Evolutionary conservation across 352 stramenopile species (phyloP), one percentile per base, ranked within the genome.

Genomic region (Pythium plurisporium): DNA sequence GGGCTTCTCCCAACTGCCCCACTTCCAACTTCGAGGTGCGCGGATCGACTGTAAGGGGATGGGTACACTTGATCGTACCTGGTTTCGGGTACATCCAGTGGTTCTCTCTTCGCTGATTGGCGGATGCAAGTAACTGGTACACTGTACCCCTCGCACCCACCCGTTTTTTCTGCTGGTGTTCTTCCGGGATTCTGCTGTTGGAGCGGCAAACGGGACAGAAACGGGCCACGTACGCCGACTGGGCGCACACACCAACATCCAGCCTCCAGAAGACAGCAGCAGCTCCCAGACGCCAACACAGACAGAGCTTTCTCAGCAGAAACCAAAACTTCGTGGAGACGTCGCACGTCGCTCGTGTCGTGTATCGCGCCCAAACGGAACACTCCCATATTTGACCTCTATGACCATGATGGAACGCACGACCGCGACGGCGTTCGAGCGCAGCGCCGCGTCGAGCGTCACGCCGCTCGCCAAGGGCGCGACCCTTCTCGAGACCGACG

Each of bases 141-240:
- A 41, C 3, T 41, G 57, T 59, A 46, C 57, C 48, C 36, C 5
- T 12, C 27, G 36, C 17, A 38, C n/a, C 33, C 41, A 27, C 37
- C 38, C n/a, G 12, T 44, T 52, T 48, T 48, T 65, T 65, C 58
- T 60, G 49, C 42, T 65, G 58, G 58, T 65, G 58, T 65, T 65
- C 58, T 65, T 43, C 36, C 19, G 49, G 9, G 19, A 5, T 60
- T 65, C 58, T 59, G 47, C 41, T 64, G 46, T 55, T 49, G 38
- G 29, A 41, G 47, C 37, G 42, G 27, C 20, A 17, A 26, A 33
- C 20, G 15, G 42, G 23, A 45, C 31, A 51, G 14, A 20, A 17
- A 38, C 54, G 34, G 54, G 43, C 42, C 42, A 61, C 36, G 36
- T 41, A 57, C 49, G 17, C 49, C 40, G 58, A 58, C 40, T n/a